These are phyloP conservation scores for Eucalyptus fibrosa DNA, from an alignment of 345 rosid genomes.

Conservation along the genomic window DNA sequence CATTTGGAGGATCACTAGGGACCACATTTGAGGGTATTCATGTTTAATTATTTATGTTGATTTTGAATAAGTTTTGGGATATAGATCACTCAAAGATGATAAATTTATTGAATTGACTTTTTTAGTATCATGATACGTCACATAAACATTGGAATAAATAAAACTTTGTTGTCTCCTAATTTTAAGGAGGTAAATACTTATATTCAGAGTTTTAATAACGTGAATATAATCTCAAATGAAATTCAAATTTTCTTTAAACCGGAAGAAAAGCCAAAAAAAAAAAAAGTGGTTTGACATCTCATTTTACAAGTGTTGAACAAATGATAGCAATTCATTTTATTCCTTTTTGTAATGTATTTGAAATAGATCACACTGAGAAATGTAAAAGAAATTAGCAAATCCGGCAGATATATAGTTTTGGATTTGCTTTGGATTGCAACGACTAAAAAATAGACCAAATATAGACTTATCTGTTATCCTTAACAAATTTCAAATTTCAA, in stretches of 20 bases:
- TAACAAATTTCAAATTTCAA: no score
- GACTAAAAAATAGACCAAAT: neutral
- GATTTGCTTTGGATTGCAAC: neutral
- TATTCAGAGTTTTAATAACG: neutral
- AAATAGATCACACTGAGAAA: neutral
- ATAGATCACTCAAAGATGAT: neutral
- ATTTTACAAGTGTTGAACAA: neutral
- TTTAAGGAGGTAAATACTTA: neutral
- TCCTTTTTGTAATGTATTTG: neutral
- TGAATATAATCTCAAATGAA: neutral
- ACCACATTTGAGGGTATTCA: neutral
- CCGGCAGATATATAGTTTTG: neutral
- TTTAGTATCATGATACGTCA: neutral
- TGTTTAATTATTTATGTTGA: neutral
- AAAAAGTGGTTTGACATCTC: neutral
- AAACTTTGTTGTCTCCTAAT: neutral
- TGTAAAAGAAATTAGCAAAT: neutral
- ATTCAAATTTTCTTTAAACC: neutral
- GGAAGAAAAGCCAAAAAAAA: neutral
- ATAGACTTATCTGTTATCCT: neutral
- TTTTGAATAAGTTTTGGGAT: neutral
- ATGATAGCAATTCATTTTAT: neutral
- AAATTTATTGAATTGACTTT: neutral
- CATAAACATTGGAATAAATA: neutral
- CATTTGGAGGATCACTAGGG: neutral